phyloP scores from a whole-genome alignment of 2,329 filamentous ascomycete genomes.

The Calonectria hongkongensis region DNA sequence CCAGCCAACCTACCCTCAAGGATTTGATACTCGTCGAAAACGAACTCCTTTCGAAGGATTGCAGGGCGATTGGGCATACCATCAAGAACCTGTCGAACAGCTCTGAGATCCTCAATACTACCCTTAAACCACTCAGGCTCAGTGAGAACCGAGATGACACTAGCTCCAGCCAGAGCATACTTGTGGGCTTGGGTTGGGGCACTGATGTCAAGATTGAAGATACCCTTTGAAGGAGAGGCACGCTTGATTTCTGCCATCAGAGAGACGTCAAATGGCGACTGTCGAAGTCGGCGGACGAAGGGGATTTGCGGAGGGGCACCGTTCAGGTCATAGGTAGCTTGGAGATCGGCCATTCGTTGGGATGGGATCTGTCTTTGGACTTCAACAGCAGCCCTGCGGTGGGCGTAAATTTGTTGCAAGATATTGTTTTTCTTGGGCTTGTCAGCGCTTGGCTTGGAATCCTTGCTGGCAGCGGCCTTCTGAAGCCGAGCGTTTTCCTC shows the following conservation, averaged over 20 bases:
- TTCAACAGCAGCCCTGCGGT: conserved; percentile 84
- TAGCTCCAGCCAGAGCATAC: conserved; percentile 95
- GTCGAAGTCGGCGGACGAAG: conserved; percentile 85
- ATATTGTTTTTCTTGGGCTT: conserved; percentile 85
- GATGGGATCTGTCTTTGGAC: conserved; percentile 91
- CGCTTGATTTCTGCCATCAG: conserved; percentile 98
- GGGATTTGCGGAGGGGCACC: conserved; percentile 89
- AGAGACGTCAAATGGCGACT: conserved; percentile 91
- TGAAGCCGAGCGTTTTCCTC: conserved; percentile 81
- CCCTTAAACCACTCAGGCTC: conserved; percentile 99
- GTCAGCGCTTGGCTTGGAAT: conserved; percentile 51
- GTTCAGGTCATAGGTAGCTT: conserved; percentile 89
- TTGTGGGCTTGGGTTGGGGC: conserved; percentile 92
- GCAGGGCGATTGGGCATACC: conserved; percentile 95
- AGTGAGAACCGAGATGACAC: conserved; percentile 98
- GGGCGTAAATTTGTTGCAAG: conserved; percentile 91
- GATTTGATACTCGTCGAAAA: conserved; percentile 99
- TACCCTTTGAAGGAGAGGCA: conserved; percentile 95
- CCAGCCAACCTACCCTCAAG: conserved; percentile 94
- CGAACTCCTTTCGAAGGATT: conserved; percentile 94
- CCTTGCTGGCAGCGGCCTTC: conserved; percentile 60
- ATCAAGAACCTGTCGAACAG: conserved; percentile 90
- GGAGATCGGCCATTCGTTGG: conserved; percentile 86
- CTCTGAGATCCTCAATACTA: conserved; percentile 92
- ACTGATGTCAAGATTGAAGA: conserved; percentile 90